These are phyloP conservation scores for Rhodomyrtus psidioides DNA, from an alignment of 441 rosid genomes.

Conservation along the genomic window DNA sequence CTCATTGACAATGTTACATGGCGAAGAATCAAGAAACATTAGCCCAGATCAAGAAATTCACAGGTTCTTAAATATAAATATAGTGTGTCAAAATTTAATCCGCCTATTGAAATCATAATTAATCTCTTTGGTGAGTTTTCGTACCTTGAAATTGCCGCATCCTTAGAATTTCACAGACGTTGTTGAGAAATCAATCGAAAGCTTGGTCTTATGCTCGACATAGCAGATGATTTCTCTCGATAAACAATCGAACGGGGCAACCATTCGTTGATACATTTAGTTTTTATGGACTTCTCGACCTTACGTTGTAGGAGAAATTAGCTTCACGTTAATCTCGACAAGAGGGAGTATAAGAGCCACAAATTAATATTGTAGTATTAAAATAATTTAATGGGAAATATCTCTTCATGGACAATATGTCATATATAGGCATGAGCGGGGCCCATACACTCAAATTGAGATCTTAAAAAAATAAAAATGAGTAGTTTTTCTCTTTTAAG, in stretches of 20 bases:
- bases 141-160: too few species aligned
- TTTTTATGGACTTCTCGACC: not conserved
- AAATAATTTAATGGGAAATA: not conserved
- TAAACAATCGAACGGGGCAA: accelerated
- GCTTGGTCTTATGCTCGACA: not conserved
- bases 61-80: too few species aligned
- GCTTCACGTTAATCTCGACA: not conserved
- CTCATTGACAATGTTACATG: too few species aligned
- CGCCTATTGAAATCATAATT: too few species aligned
- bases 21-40: too few species aligned
- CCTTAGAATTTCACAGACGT: too few species aligned
- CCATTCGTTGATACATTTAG: not conserved
- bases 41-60: too few species aligned
- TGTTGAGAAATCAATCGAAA: not conserved
- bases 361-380: not conserved
- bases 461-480: not conserved
- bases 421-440: not conserved
- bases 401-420: not conserved
- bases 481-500: not conserved
- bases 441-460: not conserved
- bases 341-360: not conserved
- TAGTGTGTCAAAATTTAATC: too few species aligned
- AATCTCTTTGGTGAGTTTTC: too few species aligned
- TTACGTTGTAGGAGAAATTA: not conserved
- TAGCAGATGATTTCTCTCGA: not conserved